Evolutionary conservation across 1,284 basidiomycete species (phyloP).

Genomic region (Coniferiporia weirii): DNA sequence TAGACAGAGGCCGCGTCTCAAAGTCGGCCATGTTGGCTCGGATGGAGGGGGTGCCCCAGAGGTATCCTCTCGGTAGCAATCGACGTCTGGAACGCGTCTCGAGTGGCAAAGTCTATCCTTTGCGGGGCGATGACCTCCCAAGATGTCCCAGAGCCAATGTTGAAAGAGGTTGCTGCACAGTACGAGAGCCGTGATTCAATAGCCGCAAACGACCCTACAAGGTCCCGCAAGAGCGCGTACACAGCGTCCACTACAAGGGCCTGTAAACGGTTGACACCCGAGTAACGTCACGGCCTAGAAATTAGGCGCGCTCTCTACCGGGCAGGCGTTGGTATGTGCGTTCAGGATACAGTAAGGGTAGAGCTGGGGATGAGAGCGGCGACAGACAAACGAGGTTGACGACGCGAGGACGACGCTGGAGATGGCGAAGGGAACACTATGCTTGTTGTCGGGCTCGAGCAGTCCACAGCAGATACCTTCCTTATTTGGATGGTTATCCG

Average conservation of each 20-base stretch:
- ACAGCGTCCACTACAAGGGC: not conserved
- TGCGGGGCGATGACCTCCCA: not conserved
- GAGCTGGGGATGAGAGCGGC: too few relatives aligned
- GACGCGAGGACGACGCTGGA: not conserved
- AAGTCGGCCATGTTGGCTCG: constrained; percentile 45
- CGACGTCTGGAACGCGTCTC: not conserved
- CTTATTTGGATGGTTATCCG: not conserved
- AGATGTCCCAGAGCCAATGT: not conserved
- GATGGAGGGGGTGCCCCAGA: not conserved
- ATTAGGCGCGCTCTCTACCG: too few relatives aligned
- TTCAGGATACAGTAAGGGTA: too few relatives aligned
- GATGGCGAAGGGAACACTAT: not conserved
- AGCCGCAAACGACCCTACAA: not conserved
- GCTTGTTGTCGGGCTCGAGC: not conserved
- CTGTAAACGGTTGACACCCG: constrained; percentile 7
- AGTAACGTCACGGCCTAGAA: constrained; percentile 2
- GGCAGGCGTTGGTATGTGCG: too few relatives aligned
- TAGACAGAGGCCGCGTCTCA: constrained; percentile 39
- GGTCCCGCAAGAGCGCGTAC: not conserved
- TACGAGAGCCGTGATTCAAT: not conserved
- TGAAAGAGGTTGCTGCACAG: not conserved
- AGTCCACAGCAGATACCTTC: not conserved
- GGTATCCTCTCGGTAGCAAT: not conserved
- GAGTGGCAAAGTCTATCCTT: not conserved
- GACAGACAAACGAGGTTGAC: too few relatives aligned